Conservation (phyloP, 2,329 filamentous ascomycete genomes). For the Xylariomycetidae sp. region DNA sequence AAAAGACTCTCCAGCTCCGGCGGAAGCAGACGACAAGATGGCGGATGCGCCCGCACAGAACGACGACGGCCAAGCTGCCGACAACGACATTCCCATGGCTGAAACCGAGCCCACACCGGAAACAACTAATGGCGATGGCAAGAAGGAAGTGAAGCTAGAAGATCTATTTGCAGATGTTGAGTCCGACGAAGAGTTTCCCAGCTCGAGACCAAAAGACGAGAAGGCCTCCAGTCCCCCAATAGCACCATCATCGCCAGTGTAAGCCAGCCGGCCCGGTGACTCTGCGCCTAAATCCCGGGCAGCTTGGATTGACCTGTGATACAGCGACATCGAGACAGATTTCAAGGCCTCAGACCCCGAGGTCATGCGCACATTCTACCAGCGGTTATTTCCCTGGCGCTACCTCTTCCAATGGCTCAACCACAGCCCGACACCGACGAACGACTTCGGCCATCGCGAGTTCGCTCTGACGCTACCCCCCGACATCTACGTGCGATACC, state of each 20-base stretch:
- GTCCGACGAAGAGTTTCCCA: conserved; percentile 57
- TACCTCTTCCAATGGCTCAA: conserved; percentile 98
- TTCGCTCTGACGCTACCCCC: conserved; percentile 94
- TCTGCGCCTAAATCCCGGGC: not conserved
- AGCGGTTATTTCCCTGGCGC: conserved; percentile 90
- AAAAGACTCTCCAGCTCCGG: conserved; percentile 22
- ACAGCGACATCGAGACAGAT: conserved; percentile 28
- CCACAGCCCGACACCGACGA: conserved; percentile 77
- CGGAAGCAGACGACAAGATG: conserved; percentile 31
- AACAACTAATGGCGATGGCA: conserved; percentile 18
- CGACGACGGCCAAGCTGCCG: conserved; percentile 23
- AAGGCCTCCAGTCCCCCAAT: conserved; percentile 37
- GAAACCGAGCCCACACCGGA: conserved; percentile 20
- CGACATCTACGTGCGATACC: conserved; percentile 88
- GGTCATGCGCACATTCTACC: conserved; percentile 89
- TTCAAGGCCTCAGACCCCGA: conserved; percentile 64
- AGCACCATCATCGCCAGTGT: conserved; percentile 38
- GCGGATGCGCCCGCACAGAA: conserved; percentile 25
- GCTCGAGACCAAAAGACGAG: conserved; percentile 33
- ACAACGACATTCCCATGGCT: conserved; percentile 36
- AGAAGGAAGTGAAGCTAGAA: conserved; percentile 48
- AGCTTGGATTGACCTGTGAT: conserved; percentile 11
- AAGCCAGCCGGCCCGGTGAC: conserved; percentile 14
- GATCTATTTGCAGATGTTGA: conserved; percentile 54
- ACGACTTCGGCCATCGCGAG: conserved; percentile 88